Conservation (phyloP, 2,329 filamentous ascomycete species). For the Chrysosporium keratinophilum region DNA sequence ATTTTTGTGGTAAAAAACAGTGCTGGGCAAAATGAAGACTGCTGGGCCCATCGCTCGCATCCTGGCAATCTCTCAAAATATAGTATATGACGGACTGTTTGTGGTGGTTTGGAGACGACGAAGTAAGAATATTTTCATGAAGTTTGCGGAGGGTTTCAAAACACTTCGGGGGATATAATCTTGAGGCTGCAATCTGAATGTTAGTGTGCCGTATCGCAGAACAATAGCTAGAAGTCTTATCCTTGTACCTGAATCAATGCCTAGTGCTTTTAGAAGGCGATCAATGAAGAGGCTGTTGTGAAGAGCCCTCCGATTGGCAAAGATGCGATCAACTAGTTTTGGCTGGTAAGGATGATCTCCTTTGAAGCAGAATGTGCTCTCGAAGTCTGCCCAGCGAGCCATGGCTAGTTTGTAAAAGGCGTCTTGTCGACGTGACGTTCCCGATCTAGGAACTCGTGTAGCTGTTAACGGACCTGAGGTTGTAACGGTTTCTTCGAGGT, state of each 20-base stretch:
- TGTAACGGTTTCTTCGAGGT: too few relatives aligned
- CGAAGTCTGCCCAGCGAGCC: conserved; percentile 51
- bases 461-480: too few relatives aligned
- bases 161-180: conserved; percentile 63
- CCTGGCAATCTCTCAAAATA: conserved; percentile 63
- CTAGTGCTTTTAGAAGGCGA: conserved; percentile 59
- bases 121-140: conserved; percentile 58
- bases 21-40: conserved; percentile 47
- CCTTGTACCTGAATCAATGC: conserved; percentile 55
- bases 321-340: conserved; percentile 52
- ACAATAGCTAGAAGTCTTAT: conserved; percentile 9
- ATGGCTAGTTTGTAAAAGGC: conserved; percentile 18
- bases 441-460: too few relatives aligned
- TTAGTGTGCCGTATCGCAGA: conserved; percentile 15
- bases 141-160: conserved; percentile 58
- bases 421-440: neutral
- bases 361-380: conserved; percentile 55
- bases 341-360: conserved; percentile 53
- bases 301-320: conserved; percentile 55
- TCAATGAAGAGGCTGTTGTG: conserved; percentile 70
- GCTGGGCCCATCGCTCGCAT: conserved; percentile 40
- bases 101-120: conserved; percentile 57
- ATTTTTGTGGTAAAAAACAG: conserved; percentile 61
- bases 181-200: conserved; percentile 37
- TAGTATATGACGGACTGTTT: conserved; percentile 79